Conservation (phyloP, 345 rosid genomes). For the Gossypium sturtianum region DNA sequence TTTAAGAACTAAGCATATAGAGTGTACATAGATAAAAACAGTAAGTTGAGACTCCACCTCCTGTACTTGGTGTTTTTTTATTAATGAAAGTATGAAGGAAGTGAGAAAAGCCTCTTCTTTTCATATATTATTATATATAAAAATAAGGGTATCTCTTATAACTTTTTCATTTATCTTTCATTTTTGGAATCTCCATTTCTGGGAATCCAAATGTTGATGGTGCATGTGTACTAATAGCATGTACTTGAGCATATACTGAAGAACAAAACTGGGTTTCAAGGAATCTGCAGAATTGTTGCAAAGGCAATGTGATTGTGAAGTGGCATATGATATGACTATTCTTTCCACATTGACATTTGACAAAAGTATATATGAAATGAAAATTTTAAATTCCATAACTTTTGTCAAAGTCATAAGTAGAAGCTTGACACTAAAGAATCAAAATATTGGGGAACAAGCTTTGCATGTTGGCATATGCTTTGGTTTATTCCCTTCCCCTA, state of each 20-base stretch:
- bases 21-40: slow-evolving; percentile 1
- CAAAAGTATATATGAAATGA: background rate
- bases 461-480: slow-evolving; percentile 2
- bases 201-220: background rate
- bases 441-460: background rate
- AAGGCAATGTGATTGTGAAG: background rate
- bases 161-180: too few species aligned
- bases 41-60: slow-evolving; percentile 19
- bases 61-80: background rate
- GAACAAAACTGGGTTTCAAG: background rate
- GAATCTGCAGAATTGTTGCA: background rate
- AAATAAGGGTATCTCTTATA: too few species aligned
- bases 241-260: background rate
- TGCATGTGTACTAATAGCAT: background rate
- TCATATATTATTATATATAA: too few species aligned
- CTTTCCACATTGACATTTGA: background rate
- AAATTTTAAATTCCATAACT: background rate
- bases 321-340: background rate
- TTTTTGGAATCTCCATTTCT: background rate
- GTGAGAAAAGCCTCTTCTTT: background rate
- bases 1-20: background rate
- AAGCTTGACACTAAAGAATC: background rate
- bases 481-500: background rate
- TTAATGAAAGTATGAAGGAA: slow-evolving; percentile 5
- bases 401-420: background rate